Conservation (phyloP, 2,329 filamentous ascomycete genomes). For the Penicillium sp. region DNA sequence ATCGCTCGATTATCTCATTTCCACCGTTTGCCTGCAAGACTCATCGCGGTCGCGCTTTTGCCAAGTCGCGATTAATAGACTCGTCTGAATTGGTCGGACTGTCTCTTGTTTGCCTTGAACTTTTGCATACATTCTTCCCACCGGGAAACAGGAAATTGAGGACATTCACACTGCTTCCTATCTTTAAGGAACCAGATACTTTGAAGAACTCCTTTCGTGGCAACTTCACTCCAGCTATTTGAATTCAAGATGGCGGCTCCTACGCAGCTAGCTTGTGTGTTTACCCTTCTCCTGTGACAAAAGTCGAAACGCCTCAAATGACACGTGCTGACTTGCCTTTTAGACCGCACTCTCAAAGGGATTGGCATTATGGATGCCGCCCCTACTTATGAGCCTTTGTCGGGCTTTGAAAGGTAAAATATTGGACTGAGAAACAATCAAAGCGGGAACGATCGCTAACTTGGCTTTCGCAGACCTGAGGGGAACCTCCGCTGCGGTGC, state of each 20-base stretch:
- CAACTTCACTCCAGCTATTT: slow-evolving; percentile 10
- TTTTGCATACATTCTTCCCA: not conserved
- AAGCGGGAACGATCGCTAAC: not conserved
- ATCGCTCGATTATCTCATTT: not conserved
- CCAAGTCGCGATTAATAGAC: slow-evolving; percentile 1
- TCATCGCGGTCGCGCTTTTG: not conserved
- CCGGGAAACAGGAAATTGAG: not conserved
- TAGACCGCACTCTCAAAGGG: slow-evolving; percentile 90
- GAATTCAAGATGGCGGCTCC: slow-evolving; percentile 70
- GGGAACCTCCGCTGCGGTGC: slow-evolving; percentile 91
- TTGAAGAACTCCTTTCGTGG: slow-evolving; percentile 14
- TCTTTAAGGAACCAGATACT: not conserved
- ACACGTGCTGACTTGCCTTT: slow-evolving; percentile 29
- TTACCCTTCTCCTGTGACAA: not conserved
- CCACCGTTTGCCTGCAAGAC: not conserved
- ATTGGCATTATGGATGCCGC: slow-evolving; percentile 92
- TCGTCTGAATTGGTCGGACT: not conserved
- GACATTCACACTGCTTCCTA: not conserved
- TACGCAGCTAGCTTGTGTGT: slow-evolving; percentile 86
- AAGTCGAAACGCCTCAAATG: not conserved
- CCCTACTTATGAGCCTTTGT: slow-evolving; percentile 80
- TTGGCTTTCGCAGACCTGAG: slow-evolving; percentile 62
- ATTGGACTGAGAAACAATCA: not conserved
- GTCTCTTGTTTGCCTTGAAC: not conserved
- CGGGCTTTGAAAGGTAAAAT: slow-evolving; percentile 67